Evolutionary conservation across 768 basidiomycete species (phyloP), one percentile per base, ranked within the genome.

Genomic region (Tulasnella sp.): DNA sequence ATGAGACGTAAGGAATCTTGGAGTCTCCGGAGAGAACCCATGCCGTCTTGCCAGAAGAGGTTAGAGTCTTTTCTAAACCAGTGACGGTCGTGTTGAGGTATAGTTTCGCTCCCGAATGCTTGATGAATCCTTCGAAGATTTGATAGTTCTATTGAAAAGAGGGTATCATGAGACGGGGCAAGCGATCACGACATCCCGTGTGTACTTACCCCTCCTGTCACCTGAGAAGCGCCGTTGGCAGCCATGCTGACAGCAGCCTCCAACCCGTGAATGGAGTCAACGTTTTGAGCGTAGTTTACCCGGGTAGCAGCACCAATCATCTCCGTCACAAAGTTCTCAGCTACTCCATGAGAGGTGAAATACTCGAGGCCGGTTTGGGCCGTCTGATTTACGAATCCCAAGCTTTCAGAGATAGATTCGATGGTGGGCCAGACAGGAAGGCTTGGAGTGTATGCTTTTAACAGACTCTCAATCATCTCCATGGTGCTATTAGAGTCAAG

Each of bases 261-360:
- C 41, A 98, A 86, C 0, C 91, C 95, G 84, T 97, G 95, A 1
- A 98, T 92, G 34, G 87, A 83, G 82, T 90, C 89, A 18, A 91
- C 88, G 83, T 96, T 92, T 88, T 93, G 93, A 75, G 92, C 93
- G 83, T 96, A 96, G 85, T 96, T 96, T 58, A 95, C 94, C 54
- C 95, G 89, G 11, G 94, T 94, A 2, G 92, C 91, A 4, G 91
- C 93, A 77, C 95, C 94, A 44, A 96, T 88, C 72, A 97, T 86
- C 86, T 98, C 96, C 40, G 86, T 86, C 6, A 90, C 87, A 86
- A 92, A 97, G 73, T 87, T 87, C 58, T 88, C 84, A 42, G 89
- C 86, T 50, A 96, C 88, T 31, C 90, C 91, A 24, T 90, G 87
- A 16, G 85, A 83, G 16, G 86, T 84, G 60, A 94, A 88, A 85